phyloP scores from a whole-genome alignment of 108 stramenopile genomes.

The Skeletonema menzelii region DNA sequence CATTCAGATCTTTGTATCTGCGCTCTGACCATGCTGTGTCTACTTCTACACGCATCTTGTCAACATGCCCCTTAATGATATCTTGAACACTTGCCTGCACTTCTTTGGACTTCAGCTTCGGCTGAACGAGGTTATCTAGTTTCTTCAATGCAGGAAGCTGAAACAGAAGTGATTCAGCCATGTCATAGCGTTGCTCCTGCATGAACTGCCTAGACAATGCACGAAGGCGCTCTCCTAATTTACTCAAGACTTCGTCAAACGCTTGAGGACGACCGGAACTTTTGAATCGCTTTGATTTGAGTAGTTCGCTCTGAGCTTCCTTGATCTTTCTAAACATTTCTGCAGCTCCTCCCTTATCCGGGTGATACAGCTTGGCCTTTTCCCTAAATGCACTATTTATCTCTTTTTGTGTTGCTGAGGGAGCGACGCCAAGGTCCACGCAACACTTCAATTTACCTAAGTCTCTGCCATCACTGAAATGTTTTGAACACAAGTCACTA shows the following conservation, averaged over 20 bases:
- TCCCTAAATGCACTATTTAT: conserved; percentile 47
- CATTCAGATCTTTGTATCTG: conserved; percentile 59
- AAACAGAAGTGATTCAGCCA: conserved; percentile 39
- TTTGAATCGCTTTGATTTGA: conserved; percentile 6
- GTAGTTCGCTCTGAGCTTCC: conserved; percentile 47
- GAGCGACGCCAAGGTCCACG: conserved; percentile 45
- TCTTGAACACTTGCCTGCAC: conserved; percentile 23
- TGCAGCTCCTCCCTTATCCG: conserved; percentile 34
- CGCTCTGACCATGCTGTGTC: conserved; percentile 49
- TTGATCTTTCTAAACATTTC: conserved; percentile 38
- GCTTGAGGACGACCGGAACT: conserved; percentile 7
- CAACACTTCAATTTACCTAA: conserved; percentile 48
- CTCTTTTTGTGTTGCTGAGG: conserved; percentile 47
- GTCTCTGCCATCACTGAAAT: conserved; percentile 48
- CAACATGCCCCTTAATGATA: conserved; percentile 43
- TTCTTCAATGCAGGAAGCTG: conserved; percentile 36
- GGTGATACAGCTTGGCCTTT: conserved; percentile 34
- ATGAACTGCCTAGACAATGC: conserved; percentile 22
- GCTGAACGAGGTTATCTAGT: conserved; percentile 50
- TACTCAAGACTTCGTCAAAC: conserved; percentile 43
- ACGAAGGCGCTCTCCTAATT: conserved; percentile 31
- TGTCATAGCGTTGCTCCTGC: conserved; percentile 52
- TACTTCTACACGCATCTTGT: conserved; percentile 47
- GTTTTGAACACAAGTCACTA: conserved; percentile 29
- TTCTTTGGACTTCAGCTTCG: conserved; percentile 32